Base-by-base conservation (phyloP, 1,139 yeast genomes). In the Nakaseomyces sp. region DNA sequence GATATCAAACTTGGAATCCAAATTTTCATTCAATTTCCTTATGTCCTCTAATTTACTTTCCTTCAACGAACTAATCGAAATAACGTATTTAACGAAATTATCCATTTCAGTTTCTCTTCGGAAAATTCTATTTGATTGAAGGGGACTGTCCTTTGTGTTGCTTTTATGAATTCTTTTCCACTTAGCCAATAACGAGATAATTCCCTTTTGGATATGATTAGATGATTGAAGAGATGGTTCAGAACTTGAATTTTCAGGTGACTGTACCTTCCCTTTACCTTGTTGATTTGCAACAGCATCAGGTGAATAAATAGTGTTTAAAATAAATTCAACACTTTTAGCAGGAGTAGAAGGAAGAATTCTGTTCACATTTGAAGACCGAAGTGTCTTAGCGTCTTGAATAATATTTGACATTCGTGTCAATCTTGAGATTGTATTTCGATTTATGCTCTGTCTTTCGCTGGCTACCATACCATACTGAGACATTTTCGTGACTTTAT, bases 261-360 rank as follows among this genome's bases (percentile, higher is more conserved):
- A 16, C 2, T 31, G 25, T n/a, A 25, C 17, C 18, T 37, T 18
- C 17, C 35, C 19, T 8, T 42, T 30, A 5, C 10, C 6, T 16
- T 15, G 8, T 15, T 30, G 33, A 13, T 9, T 45, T 10, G 42
- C 30, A 24, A 36, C 13, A 2, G 35, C 47, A 12, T 55, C 56
- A 5, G 59, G 57, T 47, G 52, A 33, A 32, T 50, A 54, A 10
- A 51, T 40, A 2, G 61, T 50, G 24, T 56, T 53, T 24, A 67
- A 46, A 22, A 62, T 58, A 33, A 63, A 64, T 37, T 77, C 82
- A 73, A 79, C 73, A 50, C 76, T 79, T 57, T 74, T 79, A 1
- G 78, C 79, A 0, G 88, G 88, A 0, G 88, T 79, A 5, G 81
- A 76, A 1, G 91, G 88, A 6, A 77, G 61, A 43, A 77, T 70